Conservation (phyloP, 1,139 yeast species). For the Kluyveromyces marxianus region DNA sequence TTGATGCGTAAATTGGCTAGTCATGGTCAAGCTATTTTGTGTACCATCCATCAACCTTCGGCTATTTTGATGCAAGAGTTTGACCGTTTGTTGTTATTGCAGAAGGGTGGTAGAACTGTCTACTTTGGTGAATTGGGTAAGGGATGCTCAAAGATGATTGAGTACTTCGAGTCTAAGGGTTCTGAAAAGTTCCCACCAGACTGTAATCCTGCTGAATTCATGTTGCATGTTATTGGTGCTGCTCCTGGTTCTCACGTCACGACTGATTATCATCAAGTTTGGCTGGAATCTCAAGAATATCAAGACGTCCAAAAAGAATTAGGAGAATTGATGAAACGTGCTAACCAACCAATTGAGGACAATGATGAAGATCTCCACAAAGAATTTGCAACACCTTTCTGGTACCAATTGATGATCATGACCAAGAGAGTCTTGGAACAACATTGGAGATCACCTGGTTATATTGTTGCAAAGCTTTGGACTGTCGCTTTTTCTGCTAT, state of each 20-base stretch:
- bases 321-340: constrained; percentile 39
- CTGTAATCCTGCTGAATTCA: constrained; percentile 84
- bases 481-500: constrained; percentile 43
- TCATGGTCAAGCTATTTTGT: constrained; percentile 64
- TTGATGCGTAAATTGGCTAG: constrained; percentile 56
- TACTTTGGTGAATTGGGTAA: constrained; percentile 65
- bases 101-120: constrained; percentile 61
- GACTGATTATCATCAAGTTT: constrained; percentile 58
- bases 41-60: constrained; percentile 73
- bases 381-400: constrained; percentile 41
- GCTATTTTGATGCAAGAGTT: constrained; percentile 60
- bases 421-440: constrained; percentile 47
- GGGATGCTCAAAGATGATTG: constrained; percentile 44
- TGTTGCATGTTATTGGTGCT: constrained; percentile 76
- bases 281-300: constrained; percentile 55
- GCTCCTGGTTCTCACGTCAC: constrained; percentile 72
- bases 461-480: constrained; percentile 48
- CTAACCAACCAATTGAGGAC: constrained; percentile 13
- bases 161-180: constrained; percentile 59
- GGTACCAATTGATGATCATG: constrained; percentile 46
- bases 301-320: constrained; percentile 37
- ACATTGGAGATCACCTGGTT: constrained; percentile 57
- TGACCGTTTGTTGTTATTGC: constrained; percentile 55
- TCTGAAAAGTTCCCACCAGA: constrained; percentile 56
- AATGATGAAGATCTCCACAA: constrained; percentile 6